Conservation (phyloP, 176 grass and related monocot genomes). For the Oropetium thomaeum region DNA sequence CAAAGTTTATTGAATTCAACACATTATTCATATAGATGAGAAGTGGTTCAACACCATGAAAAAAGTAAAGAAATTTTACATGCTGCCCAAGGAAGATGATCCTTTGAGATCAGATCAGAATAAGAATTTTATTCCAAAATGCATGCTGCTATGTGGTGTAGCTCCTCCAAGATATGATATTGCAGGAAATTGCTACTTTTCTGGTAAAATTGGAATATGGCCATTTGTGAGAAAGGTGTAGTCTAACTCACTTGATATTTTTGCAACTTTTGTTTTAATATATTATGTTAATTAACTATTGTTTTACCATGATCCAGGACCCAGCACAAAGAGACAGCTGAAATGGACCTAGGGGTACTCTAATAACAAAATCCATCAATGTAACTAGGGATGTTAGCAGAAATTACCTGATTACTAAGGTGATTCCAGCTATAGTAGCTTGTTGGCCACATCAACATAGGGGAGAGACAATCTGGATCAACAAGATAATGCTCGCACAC, state of each 20-base stretch:
- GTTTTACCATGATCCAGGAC: not conserved
- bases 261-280: not conserved
- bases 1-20: not conserved
- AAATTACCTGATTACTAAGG: no score
- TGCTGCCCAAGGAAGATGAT: not conserved
- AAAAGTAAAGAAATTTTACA: not conserved
- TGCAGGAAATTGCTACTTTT: not conserved
- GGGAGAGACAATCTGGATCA: no score
- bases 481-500: no score
- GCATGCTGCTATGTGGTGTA: not conserved
- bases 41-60: not conserved
- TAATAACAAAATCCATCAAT: not conserved
- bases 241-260: not conserved
- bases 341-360: not conserved
- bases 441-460: no score
- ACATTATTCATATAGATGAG: not conserved
- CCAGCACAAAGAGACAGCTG: not conserved
- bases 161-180: not conserved
- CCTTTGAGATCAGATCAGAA: not conserved
- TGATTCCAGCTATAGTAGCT: no score
- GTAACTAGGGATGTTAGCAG: not conserved
- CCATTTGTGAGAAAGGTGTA: not conserved
- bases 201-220: not conserved
- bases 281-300: not conserved
- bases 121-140: not conserved